These are phyloP conservation scores for Backusella tuberculispora DNA, from an alignment of 192 early-diverging fungal species.

Conservation along the genomic window DNA sequence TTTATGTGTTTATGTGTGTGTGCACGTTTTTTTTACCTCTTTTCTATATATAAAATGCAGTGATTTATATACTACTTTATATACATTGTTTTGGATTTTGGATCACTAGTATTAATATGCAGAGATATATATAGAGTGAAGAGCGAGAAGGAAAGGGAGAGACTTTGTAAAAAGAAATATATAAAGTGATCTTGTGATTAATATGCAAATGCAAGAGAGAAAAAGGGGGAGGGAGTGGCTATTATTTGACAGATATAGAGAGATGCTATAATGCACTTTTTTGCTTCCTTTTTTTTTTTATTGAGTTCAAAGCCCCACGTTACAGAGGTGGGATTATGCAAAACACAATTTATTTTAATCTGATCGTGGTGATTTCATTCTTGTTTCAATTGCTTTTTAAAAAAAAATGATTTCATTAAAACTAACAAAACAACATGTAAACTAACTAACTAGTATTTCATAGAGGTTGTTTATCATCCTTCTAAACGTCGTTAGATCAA, in stretches of 20 bases:
- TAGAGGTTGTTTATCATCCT: neutral
- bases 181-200: neutral
- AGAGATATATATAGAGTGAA: neutral
- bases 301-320: neutral
- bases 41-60: conserved; percentile 18
- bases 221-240: neutral
- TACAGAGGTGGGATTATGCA: neutral
- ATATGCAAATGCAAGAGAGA: neutral
- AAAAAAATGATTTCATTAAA: neutral
- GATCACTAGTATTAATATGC: no score
- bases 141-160: neutral
- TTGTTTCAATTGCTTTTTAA: neutral
- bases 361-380: conserved; percentile 8
- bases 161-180: neutral
- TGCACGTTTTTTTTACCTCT: conserved; percentile 4
- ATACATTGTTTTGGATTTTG: no score
- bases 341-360: neutral
- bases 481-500: neutral
- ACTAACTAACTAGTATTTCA: neutral
- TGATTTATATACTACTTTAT: neutral
- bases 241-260: neutral
- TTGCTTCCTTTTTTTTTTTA: no score
- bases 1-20: neutral
- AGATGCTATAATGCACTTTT: neutral
- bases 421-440: neutral